A percentile compares a stretch with the other conserved stretches of the same genome.
phyloP scores from a whole-genome alignment of 2,329 filamentous ascomycete genomes.

The Fusarium sp. region DNA sequence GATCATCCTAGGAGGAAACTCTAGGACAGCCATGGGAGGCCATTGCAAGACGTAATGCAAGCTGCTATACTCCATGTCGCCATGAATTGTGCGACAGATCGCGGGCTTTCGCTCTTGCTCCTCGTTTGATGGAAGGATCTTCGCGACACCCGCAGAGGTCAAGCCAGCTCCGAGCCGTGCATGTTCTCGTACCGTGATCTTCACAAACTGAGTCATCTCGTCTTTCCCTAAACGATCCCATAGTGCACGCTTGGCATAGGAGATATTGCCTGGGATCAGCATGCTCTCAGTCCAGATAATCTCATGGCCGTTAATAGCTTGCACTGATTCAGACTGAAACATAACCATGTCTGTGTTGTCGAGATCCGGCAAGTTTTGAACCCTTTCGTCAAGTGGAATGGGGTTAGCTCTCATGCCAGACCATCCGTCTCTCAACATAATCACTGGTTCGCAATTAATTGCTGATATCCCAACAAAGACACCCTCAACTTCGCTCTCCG shows the following conservation, averaged over 20 bases:
- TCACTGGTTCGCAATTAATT: too few relatives aligned
- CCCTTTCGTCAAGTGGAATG: too few relatives aligned
- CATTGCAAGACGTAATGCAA: not conserved
- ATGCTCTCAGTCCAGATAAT: not conserved
- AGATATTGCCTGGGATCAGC: not conserved
- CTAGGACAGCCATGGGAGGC: not conserved
- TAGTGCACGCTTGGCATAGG: not conserved
- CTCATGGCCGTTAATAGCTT: not conserved
- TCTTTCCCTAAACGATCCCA: too few relatives aligned
- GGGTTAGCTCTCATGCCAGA: too few relatives aligned
- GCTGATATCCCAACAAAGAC: not conserved
- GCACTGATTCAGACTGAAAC: too few relatives aligned
- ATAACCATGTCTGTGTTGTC: too few relatives aligned
- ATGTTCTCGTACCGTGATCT: not conserved
- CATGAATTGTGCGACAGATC: not conserved
- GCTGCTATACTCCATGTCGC: fast-evolving
- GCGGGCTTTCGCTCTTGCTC: not conserved
- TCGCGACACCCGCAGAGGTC: not conserved
- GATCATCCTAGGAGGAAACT: not conserved
- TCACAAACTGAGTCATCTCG: fast-evolving
- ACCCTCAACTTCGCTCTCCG: fast-evolving
- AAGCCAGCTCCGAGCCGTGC: too few relatives aligned
- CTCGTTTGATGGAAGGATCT: not conserved
- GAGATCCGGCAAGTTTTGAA: too few relatives aligned
- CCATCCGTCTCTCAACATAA: too few relatives aligned